Percentiles rank a stretch among this genome's conserved stretches.
Conservation (phyloP, 2,329 filamentous ascomycete species). For the Xylariales sp. region DNA sequence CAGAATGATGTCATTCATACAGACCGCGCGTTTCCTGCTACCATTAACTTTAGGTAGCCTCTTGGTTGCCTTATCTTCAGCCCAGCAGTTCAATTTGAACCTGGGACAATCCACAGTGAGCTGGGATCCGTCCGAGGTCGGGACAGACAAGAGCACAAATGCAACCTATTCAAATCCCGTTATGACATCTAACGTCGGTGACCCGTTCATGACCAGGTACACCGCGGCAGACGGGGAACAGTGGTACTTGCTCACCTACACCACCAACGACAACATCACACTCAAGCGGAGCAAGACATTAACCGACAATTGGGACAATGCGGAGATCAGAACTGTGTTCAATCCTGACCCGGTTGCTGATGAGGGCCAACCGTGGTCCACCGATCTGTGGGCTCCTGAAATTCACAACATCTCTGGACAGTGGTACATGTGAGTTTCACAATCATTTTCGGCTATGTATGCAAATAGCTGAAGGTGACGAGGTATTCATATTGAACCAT, state of each 20-base stretch:
- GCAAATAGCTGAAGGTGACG: not conserved
- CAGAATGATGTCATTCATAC: too few species aligned
- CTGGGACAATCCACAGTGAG: constrained; percentile 17
- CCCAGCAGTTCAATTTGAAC: constrained; percentile 26
- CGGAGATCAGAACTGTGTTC: constrained; percentile 30
- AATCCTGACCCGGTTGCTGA: constrained; percentile 22
- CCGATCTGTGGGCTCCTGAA: constrained; percentile 29
- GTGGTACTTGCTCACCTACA: constrained; percentile 36
- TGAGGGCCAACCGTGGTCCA: constrained; percentile 25
- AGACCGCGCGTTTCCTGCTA: too few species aligned
- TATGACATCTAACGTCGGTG: constrained; percentile 31
- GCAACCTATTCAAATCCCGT: constrained; percentile 35
- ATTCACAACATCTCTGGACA: constrained; percentile 28
- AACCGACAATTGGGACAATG: constrained; percentile 35
- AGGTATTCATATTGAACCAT: too few species aligned
- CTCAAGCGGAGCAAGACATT: constrained; percentile 29
- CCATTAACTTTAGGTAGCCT: too few species aligned
- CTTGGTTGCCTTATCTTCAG: too few species aligned
- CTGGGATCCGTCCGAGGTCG: constrained; percentile 26
- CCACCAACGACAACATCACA: constrained; percentile 33
- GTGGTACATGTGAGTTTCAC: constrained; percentile 7
- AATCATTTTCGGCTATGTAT: too few species aligned
- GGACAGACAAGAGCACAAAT: constrained; percentile 29
- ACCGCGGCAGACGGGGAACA: constrained; percentile 21
- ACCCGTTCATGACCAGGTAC: constrained; percentile 34